Conservation (phyloP, 2,329 filamentous ascomycete species). For the Pseudogymnoascus sp. region DNA sequence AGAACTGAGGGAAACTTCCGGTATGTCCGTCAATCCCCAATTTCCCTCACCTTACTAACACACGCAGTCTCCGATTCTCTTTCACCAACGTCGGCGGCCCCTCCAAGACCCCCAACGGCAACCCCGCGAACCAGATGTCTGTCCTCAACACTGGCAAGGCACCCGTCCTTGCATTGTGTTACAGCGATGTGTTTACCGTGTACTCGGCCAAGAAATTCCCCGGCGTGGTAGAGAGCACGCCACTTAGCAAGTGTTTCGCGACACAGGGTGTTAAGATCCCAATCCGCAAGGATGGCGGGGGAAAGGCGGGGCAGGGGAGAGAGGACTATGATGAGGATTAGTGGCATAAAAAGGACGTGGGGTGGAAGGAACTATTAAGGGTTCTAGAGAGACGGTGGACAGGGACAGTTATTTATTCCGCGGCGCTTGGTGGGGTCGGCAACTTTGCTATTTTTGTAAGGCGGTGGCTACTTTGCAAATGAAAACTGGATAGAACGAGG, state of each 20-base stretch:
- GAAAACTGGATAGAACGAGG: not conserved
- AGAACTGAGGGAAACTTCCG: slow-evolving; percentile 86
- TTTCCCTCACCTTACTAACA: not conserved
- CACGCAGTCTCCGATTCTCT: slow-evolving; percentile 51
- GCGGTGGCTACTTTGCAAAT: not conserved
- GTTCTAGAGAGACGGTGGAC: not conserved
- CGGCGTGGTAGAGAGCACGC: slow-evolving; percentile 89
- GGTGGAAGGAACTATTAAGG: not conserved
- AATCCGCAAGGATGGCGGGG: slow-evolving; percentile 72
- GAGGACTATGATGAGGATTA: slow-evolving; percentile 7
- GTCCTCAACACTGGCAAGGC: slow-evolving; percentile 67
- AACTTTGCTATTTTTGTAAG: slow-evolving; percentile 2
- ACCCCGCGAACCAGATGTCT: slow-evolving; percentile 34
- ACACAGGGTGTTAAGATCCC: slow-evolving; percentile 94
- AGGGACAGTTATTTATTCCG: slow-evolving; percentile 1
- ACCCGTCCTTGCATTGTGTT: slow-evolving; percentile 76
- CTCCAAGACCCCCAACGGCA: slow-evolving; percentile 30
- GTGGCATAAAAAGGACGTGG: not conserved
- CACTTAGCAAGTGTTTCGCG: slow-evolving; percentile 87
- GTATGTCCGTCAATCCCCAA: slow-evolving; percentile 40
- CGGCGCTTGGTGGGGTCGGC: not conserved
- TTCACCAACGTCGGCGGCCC: slow-evolving; percentile 76
- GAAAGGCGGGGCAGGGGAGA: not conserved
- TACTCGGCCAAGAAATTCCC: slow-evolving; percentile 98
- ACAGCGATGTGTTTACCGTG: slow-evolving; percentile 85